phyloP scores from a whole-genome alignment of 805 yeast species.

The Komagataella populi region DNA sequence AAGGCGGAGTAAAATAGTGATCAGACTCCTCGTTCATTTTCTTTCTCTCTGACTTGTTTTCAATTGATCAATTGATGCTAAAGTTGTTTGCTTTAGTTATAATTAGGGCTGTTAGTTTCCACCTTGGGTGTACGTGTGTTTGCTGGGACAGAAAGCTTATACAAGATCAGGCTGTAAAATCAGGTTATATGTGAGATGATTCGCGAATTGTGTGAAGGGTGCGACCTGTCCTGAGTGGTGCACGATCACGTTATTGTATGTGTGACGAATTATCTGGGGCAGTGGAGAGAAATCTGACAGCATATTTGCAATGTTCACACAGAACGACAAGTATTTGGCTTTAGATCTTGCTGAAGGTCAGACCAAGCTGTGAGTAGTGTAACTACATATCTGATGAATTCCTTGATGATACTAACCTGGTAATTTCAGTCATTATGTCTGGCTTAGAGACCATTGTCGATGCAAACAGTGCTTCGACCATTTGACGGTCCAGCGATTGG shows the following conservation, averaged over 20 bases:
- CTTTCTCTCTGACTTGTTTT: too few relatives aligned
- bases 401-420: not conserved
- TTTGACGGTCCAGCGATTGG: slow-evolving; percentile 43
- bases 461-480: slow-evolving; percentile 40
- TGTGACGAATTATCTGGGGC: not conserved
- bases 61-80: not conserved
- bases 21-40: not conserved
- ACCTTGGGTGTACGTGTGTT: not conserved
- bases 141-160: not conserved
- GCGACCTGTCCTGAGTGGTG: not conserved
- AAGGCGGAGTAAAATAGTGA: not conserved
- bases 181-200: not conserved
- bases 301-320: not conserved
- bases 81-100: too few relatives aligned
- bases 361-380: slow-evolving; percentile 2
- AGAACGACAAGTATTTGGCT: not conserved
- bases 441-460: slow-evolving; percentile 57
- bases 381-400: not conserved
- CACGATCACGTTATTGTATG: not conserved
- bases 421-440: slow-evolving; percentile 27
- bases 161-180: not conserved
- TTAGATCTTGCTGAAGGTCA: not conserved
- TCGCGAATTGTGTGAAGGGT: not conserved
- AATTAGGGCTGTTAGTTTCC: not conserved
- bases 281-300: not conserved